Percentiles rank a stretch among this genome's conserved stretches.
phyloP scores from a whole-genome alignment of 176 grass and related monocot genomes.

The Oryza brachyantha region DNA sequence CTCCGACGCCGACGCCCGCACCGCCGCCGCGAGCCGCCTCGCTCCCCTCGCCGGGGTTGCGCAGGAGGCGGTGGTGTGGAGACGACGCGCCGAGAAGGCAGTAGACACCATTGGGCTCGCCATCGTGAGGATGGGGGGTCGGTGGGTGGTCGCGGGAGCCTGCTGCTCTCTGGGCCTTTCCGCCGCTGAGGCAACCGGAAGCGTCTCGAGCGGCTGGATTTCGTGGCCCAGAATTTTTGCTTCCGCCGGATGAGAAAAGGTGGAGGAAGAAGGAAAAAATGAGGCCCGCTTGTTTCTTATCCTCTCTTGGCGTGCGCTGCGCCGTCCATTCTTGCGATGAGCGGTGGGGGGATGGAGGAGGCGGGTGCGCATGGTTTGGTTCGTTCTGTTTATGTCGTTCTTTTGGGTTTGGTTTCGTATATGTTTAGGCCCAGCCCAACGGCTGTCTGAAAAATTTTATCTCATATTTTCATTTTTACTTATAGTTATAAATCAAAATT shows the following conservation, averaged over 20 bases:
- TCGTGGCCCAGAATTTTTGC: conserved; percentile 36
- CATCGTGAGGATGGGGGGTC: conserved; percentile 24
- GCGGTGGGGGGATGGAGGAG: neutral
- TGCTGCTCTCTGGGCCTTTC: neutral
- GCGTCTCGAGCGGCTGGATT: neutral
- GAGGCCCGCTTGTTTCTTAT: conserved; percentile 49
- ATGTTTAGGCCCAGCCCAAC: too few species aligned
- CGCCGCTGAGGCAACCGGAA: too few species aligned
- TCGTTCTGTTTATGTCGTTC: neutral
- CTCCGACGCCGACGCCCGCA: conserved; percentile 45
- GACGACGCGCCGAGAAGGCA: conserved; percentile 21
- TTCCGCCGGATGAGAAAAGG: neutral
- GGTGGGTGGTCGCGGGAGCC: neutral
- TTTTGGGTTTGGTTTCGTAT: too few species aligned
- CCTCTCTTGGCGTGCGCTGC: neutral
- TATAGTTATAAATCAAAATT: too few species aligned
- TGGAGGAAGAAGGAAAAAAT: neutral
- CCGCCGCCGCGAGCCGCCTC: conserved; percentile 36
- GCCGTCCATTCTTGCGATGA: neutral
- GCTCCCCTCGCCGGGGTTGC: neutral
- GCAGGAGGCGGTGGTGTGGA: conserved; percentile 15
- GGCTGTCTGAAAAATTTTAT: too few species aligned
- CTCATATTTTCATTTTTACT: too few species aligned
- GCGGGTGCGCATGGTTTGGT: too few species aligned
- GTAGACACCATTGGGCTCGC: conserved; percentile 39